A percentile compares a stretch with the other conserved stretches of the same genome.
These are phyloP conservation scores for Acanthamoeba sp. DNA, from an alignment of 208 protist genomes.

Conservation along the genomic window DNA sequence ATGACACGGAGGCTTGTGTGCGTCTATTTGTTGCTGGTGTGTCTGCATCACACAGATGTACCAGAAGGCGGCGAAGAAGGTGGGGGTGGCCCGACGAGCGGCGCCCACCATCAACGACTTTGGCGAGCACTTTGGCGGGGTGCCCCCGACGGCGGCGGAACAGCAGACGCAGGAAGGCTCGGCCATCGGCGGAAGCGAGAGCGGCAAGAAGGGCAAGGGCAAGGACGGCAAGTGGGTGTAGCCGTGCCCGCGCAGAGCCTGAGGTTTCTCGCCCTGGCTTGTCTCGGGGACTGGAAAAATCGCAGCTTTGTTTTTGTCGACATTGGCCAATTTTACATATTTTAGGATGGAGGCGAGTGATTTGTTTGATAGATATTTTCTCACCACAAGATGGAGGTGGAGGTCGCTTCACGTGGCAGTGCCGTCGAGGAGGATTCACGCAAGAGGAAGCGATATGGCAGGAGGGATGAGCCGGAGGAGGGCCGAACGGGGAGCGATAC, in stretches of 20 bases:
- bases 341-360: background rate
- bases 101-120: slow-evolving; percentile 46
- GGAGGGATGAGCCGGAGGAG: background rate
- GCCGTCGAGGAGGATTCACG: background rate
- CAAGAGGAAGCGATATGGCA: slow-evolving; percentile 37
- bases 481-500: slow-evolving; percentile 45
- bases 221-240: slow-evolving; percentile 17
- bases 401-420: background rate
- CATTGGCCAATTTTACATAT: background rate
- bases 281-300: background rate
- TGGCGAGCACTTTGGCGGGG: slow-evolving; percentile 28
- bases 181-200: background rate
- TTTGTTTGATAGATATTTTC: too few species aligned
- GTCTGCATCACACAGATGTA: background rate
- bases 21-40: background rate
- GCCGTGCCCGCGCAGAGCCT: too few species aligned
- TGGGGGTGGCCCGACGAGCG: background rate
- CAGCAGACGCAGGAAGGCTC: background rate
- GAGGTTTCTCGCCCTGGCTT: background rate
- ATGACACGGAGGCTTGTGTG: too few species aligned
- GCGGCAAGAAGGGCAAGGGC: background rate
- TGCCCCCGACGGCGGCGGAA: background rate
- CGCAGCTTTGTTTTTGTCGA: too few species aligned
- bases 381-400: background rate
- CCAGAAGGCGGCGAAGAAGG: slow-evolving; percentile 28